These are phyloP conservation scores for Cadophora gregata DNA, from an alignment of 2,329 filamentous ascomycete species.

Conservation along the genomic window DNA sequence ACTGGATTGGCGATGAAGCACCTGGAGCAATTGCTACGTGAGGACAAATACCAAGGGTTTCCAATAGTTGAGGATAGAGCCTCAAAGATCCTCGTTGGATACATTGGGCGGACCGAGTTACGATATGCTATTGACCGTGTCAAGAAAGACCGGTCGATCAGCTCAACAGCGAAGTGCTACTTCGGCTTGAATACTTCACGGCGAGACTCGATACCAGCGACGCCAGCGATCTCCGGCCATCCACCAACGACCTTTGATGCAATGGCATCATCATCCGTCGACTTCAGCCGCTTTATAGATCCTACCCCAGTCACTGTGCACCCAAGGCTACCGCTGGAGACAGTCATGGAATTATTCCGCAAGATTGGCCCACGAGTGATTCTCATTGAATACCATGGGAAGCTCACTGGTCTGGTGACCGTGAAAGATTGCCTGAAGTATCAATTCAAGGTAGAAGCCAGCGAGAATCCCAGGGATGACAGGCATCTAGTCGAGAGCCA, in stretches of 20 bases:
- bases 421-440: slow-evolving; percentile 98
- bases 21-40: slow-evolving; percentile 75
- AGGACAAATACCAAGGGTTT: slow-evolving; percentile 89
- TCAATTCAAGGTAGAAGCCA: slow-evolving; percentile 93
- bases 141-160: slow-evolving; percentile 70
- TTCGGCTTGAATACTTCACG: slow-evolving; percentile 64
- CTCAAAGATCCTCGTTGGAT: slow-evolving; percentile 80
- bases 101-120: slow-evolving; percentile 91
- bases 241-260: slow-evolving; percentile 63
- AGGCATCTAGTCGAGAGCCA: slow-evolving; percentile 59
- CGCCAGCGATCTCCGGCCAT: slow-evolving; percentile 43
- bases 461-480: slow-evolving; percentile 72
- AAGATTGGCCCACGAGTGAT: slow-evolving; percentile 97
- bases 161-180: slow-evolving; percentile 71
- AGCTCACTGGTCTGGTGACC: slow-evolving; percentile 84
- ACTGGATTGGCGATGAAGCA: slow-evolving; percentile 77
- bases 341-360: slow-evolving; percentile 97
- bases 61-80: slow-evolving; percentile 81
- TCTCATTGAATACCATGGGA: slow-evolving; percentile 87
- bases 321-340: slow-evolving; percentile 89
- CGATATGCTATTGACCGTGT: slow-evolving; percentile 87
- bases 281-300: slow-evolving; percentile 89
- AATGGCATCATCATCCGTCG: slow-evolving; percentile 65
- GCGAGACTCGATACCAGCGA: slow-evolving; percentile 35
- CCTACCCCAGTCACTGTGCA: slow-evolving; percentile 89